A percentile compares a stretch with the other conserved stretches of the same genome.
phyloP scores from a whole-genome alignment of 352 stramenopile species.

The Pythium monospermum region DNA sequence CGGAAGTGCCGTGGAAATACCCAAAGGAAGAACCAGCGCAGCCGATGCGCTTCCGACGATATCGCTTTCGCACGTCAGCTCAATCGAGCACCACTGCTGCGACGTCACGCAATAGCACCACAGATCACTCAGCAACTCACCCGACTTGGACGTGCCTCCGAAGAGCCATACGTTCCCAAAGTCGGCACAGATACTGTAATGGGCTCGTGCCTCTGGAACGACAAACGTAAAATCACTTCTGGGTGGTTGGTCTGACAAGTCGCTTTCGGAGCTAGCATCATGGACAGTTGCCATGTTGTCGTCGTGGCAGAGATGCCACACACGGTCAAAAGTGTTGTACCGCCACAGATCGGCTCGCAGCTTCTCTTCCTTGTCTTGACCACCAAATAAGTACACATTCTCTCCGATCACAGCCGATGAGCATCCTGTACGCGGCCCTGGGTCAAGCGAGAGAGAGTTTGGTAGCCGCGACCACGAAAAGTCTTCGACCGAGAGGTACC shows the following conservation, averaged over 20 bases:
- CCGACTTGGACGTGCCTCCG: constrained; percentile 46
- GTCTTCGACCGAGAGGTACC: constrained; percentile 80
- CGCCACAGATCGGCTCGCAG: constrained; percentile 74
- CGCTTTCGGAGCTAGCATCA: constrained; percentile 14
- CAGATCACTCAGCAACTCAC: constrained; percentile 52
- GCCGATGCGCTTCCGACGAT: constrained; percentile 43
- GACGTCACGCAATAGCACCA: constrained; percentile 73
- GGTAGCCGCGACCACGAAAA: constrained; percentile 76
- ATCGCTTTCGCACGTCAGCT: constrained; percentile 38
- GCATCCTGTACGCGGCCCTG: constrained; percentile 63
- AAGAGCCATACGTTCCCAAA: constrained; percentile 81
- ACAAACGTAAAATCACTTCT: constrained; percentile 38
- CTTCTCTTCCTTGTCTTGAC: constrained; percentile 75
- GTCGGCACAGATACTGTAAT: constrained; percentile 75
- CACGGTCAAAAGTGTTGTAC: constrained; percentile 85
- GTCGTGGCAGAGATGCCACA: constrained; percentile 83
- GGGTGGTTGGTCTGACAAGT: constrained; percentile 1
- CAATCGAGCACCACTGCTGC: constrained; percentile 58
- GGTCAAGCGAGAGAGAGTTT: constrained; percentile 68
- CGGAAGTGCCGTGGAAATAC: constrained; percentile 43
- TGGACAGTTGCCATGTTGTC: constrained; percentile 53
- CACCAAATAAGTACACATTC: constrained; percentile 80
- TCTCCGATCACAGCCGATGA: constrained; percentile 71
- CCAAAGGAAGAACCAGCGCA: constrained; percentile 37
- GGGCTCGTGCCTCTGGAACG: constrained; percentile 44